Conservation (phyloP, 2,329 filamentous ascomycete genomes). For the Venturia oleaginea region DNA sequence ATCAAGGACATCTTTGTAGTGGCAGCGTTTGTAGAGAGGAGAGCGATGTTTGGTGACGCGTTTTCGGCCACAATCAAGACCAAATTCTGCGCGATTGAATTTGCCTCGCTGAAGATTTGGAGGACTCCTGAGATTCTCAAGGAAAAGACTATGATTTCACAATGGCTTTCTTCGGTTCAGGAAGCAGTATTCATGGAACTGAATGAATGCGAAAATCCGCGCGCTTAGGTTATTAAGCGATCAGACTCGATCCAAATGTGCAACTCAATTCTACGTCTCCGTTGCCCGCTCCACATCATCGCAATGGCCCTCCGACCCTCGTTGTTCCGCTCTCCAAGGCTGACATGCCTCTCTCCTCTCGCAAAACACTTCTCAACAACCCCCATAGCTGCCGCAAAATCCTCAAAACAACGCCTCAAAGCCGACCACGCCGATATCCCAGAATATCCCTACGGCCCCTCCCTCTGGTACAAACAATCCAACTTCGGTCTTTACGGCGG, state of each 20-base stretch:
- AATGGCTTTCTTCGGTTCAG: too few species aligned
- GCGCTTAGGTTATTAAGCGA: background rate
- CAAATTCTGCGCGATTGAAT: too few species aligned
- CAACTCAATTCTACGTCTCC: background rate
- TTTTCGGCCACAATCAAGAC: background rate
- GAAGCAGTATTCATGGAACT: too few species aligned
- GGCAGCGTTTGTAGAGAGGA: conserved; percentile 1
- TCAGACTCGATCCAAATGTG: background rate
- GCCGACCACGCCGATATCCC: conserved; percentile 23
- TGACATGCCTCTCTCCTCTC: conserved; percentile 13
- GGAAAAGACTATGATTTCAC: too few species aligned
- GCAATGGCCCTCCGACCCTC: conserved; percentile 2
- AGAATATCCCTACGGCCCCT: conserved; percentile 62
- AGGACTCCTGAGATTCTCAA: background rate
- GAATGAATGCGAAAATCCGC: background rate
- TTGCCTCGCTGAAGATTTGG: background rate
- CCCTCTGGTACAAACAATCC: conserved; percentile 67
- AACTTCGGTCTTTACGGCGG: conserved; percentile 65
- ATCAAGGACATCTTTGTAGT: background rate
- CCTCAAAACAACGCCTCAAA: conserved; percentile 8
- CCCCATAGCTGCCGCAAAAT: background rate
- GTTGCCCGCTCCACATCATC: background rate
- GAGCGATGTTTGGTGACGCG: background rate
- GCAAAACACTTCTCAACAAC: background rate
- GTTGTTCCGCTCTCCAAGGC: background rate